phyloP scores from a whole-genome alignment of 371 early-diverging fungal species.

The Chytridium lagenaria region DNA sequence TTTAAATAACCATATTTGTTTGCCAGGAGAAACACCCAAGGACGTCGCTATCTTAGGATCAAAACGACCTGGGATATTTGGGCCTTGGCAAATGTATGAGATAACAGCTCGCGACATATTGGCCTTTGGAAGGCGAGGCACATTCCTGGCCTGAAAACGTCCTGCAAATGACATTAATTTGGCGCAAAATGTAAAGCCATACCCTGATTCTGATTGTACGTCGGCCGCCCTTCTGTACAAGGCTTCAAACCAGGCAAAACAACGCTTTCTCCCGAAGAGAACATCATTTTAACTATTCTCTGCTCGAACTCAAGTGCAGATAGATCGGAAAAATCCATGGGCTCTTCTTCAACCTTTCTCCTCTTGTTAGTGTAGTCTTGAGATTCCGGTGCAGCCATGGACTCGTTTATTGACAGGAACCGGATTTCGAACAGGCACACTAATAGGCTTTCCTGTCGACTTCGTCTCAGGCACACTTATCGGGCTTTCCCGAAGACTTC shows the following conservation, averaged over 20 bases:
- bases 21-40: constrained; percentile 79
- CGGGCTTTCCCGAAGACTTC: constrained; percentile 4
- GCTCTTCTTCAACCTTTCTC: constrained; percentile 1
- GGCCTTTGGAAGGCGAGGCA: neutral
- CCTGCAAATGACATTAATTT: too few species aligned
- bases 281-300: constrained; percentile 17
- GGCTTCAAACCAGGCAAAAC: neutral
- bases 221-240: too few species aligned
- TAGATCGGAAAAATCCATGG: neutral
- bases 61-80: constrained; percentile 83
- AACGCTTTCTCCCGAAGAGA: constrained; percentile 4
- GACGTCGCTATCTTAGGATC: constrained; percentile 70
- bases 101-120: constrained; percentile 40
- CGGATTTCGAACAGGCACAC: too few species aligned
- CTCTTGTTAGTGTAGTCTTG: neutral
- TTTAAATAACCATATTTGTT: constrained; percentile 63
- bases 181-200: too few species aligned
- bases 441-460: too few species aligned
- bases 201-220: neutral
- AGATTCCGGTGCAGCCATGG: neutral
- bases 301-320: constrained; percentile 9
- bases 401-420: too few species aligned
- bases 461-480: neutral
- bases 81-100: constrained; percentile 80
- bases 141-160: neutral